Evolutionary conservation across 1,284 basidiomycete genomes (phyloP).

Genomic region (Trichosporon coremiiforme): DNA sequence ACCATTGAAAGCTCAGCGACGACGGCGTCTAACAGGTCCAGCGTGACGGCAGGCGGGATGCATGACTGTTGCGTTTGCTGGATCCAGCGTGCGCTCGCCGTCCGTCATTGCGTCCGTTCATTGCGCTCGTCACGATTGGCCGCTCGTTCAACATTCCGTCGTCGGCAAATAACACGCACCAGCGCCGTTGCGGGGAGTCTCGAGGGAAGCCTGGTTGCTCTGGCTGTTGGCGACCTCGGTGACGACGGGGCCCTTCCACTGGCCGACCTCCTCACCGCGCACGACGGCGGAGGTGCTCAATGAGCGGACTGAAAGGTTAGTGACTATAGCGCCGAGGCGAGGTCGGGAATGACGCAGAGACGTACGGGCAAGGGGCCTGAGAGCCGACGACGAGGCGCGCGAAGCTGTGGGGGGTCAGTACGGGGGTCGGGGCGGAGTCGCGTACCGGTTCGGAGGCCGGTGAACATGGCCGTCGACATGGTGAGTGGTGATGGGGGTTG

Average conservation of each 20-base stretch:
- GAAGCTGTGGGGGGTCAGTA: conserved; percentile 23
- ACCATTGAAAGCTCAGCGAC: not conserved
- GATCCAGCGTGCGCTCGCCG: too few relatives aligned
- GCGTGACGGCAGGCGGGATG: not conserved
- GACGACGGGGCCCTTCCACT: conserved; percentile 26
- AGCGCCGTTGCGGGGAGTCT: conserved; percentile 84
- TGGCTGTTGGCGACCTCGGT: conserved; percentile 66
- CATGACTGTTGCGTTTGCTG: too few relatives aligned
- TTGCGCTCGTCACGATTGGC: not conserved
- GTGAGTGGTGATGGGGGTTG: conserved; percentile 23
- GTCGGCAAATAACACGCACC: conserved; percentile 62
- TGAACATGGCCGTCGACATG: conserved; percentile 41
- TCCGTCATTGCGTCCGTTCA: not conserved
- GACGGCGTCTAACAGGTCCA: too few relatives aligned
- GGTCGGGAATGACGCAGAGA: conserved; percentile 35
- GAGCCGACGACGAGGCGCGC: conserved; percentile 42
- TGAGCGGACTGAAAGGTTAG: conserved; percentile 1
- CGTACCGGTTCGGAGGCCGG: conserved; percentile 46
- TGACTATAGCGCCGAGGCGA: not conserved
- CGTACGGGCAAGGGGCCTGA: conserved; percentile 41
- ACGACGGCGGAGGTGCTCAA: conserved; percentile 15
- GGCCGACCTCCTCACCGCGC: conserved; percentile 11
- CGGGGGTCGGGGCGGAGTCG: not conserved
- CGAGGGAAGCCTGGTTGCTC: conserved; percentile 80
- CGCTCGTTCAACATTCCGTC: conserved; percentile 2